A percentile compares a stretch with the other conserved stretches of the same genome.
phyloP scores from a whole-genome alignment of 2,329 filamentous ascomycete species.

The Colletotrichum sp. region DNA sequence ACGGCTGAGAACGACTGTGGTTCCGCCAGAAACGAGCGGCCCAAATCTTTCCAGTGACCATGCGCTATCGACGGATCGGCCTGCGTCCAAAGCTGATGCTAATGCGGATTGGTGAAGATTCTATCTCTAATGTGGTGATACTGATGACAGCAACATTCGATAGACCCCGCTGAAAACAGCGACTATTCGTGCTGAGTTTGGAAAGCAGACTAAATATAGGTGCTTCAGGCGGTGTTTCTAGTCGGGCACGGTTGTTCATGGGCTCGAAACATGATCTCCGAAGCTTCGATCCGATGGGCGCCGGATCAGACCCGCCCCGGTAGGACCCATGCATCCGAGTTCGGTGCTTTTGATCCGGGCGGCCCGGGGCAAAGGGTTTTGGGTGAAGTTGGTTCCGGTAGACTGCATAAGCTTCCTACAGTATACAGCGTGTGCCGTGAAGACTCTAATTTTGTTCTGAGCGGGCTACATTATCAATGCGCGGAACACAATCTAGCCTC shows the following conservation, averaged over 20 bases:
- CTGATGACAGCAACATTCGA: neutral
- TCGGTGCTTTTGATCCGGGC: neutral
- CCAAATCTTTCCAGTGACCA: neutral
- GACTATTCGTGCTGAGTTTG: neutral
- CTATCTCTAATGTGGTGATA: neutral
- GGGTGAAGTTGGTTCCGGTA: neutral
- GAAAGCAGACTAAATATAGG: neutral
- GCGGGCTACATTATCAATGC: rapidly evolving
- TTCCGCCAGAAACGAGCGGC: neutral
- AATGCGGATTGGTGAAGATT: rapidly evolving
- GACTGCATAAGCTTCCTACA: neutral
- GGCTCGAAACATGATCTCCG: neutral
- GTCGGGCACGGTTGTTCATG: neutral
- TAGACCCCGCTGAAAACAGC: neutral
- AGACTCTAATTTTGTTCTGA: neutral
- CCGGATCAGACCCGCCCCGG: neutral
- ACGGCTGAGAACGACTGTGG: neutral
- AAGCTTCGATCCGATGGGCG: neutral
- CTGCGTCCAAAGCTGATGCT: neutral
- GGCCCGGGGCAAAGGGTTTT: neutral
- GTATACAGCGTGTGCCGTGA: neutral
- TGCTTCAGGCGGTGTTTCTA: neutral
- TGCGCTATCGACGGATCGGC: rapidly evolving
- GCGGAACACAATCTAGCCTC: neutral
- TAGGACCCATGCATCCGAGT: neutral